These are phyloP conservation scores for Candida pseudoviswanathii DNA, from an alignment of 1,139 yeast genomes.

Conservation along the genomic window DNA sequence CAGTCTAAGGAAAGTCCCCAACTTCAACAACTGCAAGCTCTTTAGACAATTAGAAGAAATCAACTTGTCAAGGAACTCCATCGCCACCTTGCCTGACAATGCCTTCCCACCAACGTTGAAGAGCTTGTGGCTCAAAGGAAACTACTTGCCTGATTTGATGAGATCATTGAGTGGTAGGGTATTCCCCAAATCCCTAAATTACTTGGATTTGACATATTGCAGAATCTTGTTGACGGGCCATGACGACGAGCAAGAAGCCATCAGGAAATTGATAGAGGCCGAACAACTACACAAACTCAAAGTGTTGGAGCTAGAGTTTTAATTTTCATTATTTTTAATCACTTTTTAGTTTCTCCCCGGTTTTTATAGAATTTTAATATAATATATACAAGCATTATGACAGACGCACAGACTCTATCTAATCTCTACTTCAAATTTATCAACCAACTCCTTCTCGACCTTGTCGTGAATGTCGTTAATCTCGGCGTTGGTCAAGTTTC, in stretches of 20 bases:
- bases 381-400: neutral
- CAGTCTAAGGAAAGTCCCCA: conserved; percentile 15
- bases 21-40: conserved; percentile 5
- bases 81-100: conserved; percentile 16
- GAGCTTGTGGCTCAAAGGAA: conserved; percentile 24
- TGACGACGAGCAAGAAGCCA: conserved; percentile 2
- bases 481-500: conserved; percentile 82
- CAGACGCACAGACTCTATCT: conserved; percentile 35
- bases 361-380: neutral
- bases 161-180: conserved; percentile 12
- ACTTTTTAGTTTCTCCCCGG: neutral
- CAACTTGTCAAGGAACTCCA: conserved; percentile 27
- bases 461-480: conserved; percentile 68
- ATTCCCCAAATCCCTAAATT: conserved; percentile 18
- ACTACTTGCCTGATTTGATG: conserved; percentile 17
- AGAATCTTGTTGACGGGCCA: conserved; percentile 4
- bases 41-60: conserved; percentile 19
- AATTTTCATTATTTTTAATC: neutral
- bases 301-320: conserved; percentile 8
- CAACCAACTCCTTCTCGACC: conserved; percentile 58
- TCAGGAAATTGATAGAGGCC: conserved; percentile 4
- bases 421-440: conserved; percentile 59
- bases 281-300: conserved; percentile 8
- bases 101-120: conserved; percentile 18
- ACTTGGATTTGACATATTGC: conserved; percentile 22